These are phyloP conservation scores for Sclerotinia nivalis DNA, from an alignment of 2,329 filamentous ascomycete genomes.

Conservation along the genomic window DNA sequence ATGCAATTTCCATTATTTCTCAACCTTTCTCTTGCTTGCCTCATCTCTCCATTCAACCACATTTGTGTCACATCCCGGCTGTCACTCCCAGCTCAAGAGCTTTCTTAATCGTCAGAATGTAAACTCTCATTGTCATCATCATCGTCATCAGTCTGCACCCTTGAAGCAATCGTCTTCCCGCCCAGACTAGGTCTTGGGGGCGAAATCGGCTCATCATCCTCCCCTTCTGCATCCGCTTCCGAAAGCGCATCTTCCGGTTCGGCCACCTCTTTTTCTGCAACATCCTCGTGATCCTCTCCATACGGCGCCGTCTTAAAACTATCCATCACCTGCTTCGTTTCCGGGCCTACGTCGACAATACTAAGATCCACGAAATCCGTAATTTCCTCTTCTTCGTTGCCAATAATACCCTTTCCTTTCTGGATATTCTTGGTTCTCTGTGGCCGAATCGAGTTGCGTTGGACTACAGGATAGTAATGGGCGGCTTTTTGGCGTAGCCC, in stretches of 20 bases:
- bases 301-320: conserved; percentile 2
- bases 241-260: conserved; percentile 8
- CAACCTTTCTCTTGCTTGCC: neutral
- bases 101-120: conserved; percentile 13
- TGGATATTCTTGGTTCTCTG: conserved; percentile 65
- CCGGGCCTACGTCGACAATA: conserved; percentile 8
- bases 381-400: conserved; percentile 14
- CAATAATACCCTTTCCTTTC: conserved; percentile 39
- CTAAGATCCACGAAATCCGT: conserved; percentile 24
- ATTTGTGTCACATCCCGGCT: neutral
- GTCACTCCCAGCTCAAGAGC: neutral
- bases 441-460: conserved; percentile 61
- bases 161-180: conserved; percentile 11
- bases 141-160: conserved; percentile 19
- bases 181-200: conserved; percentile 11
- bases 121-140: conserved; percentile 17
- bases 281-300: conserved; percentile 16
- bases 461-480: conserved; percentile 69
- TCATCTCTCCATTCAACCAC: neutral
- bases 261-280: conserved; percentile 4
- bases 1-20: neutral
- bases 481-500: conserved; percentile 56
- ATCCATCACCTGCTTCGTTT: conserved; percentile 21
- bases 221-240: conserved; percentile 16
- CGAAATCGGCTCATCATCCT: conserved; percentile 16